Evolutionary conservation across 768 basidiomycete genomes (phyloP), one percentile per base, ranked within the genome.

Genomic region (Goffeauzyma gilvescens): DNA sequence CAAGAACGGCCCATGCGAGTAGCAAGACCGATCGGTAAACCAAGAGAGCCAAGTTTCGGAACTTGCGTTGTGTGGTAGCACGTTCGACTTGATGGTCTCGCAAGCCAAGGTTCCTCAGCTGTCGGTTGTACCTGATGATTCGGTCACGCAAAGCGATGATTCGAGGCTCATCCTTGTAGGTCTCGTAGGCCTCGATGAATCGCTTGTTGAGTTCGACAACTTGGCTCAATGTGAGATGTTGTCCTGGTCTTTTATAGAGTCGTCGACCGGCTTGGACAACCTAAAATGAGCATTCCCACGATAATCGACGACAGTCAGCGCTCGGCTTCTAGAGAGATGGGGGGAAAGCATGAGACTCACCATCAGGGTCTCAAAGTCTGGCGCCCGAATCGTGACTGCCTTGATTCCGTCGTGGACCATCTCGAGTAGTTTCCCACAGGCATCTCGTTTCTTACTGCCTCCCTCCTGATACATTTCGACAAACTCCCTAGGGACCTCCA

Each of bases 341-440:
- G 32, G 17, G 22, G 2, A 28, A 10, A 20, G 27, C 15, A 17
- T n/a, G 17, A 7, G n/a, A 60, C 74, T 43, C 52, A 83, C 93
- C 86, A 96, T 93, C 38, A 98, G 71, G 2, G 90, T 96, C 52
- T 98, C 93, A 60, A 84, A 96, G 61, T 98, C 93, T 2, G 90
- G 87, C 14, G 87, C 85, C 44, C 89, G 71, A 42, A 96, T 74
- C 0, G 93, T 98, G 30, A 98, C 93, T 0, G 87, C 89, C 67
- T 95, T 89, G 52, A 98, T 67, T 18, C 74, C 81, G 54, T 95
- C 82, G 54, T 90, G 93, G 40, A 93, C 78, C 43, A 93, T 67
- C 51, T 96, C 80, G 50, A 98, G 68, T 51, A 96, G 75, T 55
- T 81, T 81, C 14, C 76, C 71, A 36, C 87, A 84, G 1, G 93